phyloP scores from a whole-genome alignment of 768 basidiomycete species.

The Mrakia frigida region DNA sequence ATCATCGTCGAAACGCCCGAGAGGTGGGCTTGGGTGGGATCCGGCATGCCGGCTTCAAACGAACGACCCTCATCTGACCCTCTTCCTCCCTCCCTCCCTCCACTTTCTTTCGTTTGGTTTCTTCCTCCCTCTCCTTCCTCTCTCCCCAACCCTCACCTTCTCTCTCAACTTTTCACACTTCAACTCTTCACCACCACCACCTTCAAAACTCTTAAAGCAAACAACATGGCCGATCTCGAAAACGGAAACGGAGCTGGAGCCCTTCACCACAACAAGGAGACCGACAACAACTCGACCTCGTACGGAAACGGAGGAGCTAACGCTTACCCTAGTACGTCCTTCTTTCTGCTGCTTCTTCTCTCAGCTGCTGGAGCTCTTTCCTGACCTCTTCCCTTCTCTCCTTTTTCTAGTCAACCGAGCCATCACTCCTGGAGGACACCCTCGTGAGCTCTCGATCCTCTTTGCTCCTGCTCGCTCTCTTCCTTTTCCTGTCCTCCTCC shows the following conservation, averaged over 20 bases:
- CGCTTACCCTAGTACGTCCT: neutral
- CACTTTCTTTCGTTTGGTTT: neutral
- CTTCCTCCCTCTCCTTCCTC: too few relatives aligned
- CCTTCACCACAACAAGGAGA: neutral
- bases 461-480: neutral
- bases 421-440: constrained; percentile 29
- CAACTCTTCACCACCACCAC: too few relatives aligned
- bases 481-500: neutral
- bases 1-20: neutral
- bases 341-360: neutral
- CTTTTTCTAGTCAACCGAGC: constrained; percentile 21
- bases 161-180: too few relatives aligned
- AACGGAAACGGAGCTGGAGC: neutral
- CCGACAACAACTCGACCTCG: neutral
- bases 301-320: neutral
- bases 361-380: neutral
- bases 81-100: neutral
- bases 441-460: constrained; percentile 7
- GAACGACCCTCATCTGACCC: neutral
- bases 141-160: too few relatives aligned
- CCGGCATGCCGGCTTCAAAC: neutral
- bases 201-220: neutral
- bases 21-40: neutral
- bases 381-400: neutral
- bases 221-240: neutral